Evolutionary conservation across 129 eudicot genomes (phyloP), one percentile per base, ranked within the genome.

Genomic region (Flaveria bidentis): DNA sequence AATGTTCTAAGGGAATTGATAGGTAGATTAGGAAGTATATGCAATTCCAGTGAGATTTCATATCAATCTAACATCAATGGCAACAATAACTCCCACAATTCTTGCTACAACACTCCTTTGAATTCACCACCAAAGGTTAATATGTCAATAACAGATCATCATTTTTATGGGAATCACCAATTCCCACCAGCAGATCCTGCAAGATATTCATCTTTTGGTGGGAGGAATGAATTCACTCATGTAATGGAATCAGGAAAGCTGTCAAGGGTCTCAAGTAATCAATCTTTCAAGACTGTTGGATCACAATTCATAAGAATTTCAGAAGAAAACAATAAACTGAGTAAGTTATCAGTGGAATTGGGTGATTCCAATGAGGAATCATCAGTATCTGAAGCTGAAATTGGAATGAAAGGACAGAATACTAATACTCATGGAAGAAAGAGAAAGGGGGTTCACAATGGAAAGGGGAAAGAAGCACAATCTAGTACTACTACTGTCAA

Each of bases 121-220:
- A 92, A 88, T 76, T 92, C 98, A 50, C 96, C 98, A 22, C 91
- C 92, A 47, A 90, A 86, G 77, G 78, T 84, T 61, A 86, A 88
- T 25, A 78, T 89, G n/a, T 80, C 90, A 12, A 82, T 77, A 51
- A 72, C 67, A 81, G 83, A 36, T 36, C 41, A 36, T 36, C 41
- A 36, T 36, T 5, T 79, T 63, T 79, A 71, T 75, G 83, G 70
- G 4, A 82, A 83, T 22, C 83, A 18, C 49, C 67, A 52, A 72
- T 63, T 79, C 20, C 83, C 30, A 26, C 28, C 74, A 22, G 42
- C 60, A 16, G 71, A 82, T n/a, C 85, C 91, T 55, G 90, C 96
- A 3, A 92, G 76, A 68, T 90, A 81, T 71, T 85, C 98, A 8
- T 79, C 85, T 46, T 88, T 92, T 72, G 90, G 91, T 57, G 74